Conservation (phyloP, 495 filamentous ascomycete species). For the Penicillium diatomitis region DNA sequence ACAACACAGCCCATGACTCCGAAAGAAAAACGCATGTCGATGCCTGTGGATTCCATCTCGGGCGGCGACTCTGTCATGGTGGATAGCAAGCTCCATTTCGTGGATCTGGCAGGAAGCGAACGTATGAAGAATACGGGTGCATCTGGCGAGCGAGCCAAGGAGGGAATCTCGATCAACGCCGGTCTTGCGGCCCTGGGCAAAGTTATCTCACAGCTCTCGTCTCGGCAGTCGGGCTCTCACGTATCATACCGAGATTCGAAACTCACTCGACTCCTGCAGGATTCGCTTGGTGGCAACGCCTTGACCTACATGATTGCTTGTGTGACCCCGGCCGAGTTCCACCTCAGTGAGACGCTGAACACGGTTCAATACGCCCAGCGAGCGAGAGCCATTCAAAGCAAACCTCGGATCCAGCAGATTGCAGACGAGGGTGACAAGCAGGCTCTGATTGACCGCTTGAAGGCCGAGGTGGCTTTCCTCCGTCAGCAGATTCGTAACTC, state of each 20-base stretch:
- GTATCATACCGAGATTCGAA: conserved; percentile 97
- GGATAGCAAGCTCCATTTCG: conserved; percentile 98
- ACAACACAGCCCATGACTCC: conserved; percentile 41
- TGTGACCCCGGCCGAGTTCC: conserved; percentile 93
- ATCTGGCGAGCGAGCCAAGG: conserved; percentile 87
- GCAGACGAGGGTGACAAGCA: conserved; percentile 91
- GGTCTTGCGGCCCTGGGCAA: conserved; percentile 93
- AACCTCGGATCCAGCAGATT: conserved; percentile 87
- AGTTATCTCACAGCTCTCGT: conserved; percentile 96
- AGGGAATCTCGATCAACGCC: conserved; percentile 98
- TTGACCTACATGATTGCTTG: conserved; percentile 99
- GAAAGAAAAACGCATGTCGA: conserved; percentile 79
- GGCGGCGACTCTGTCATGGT: conserved; percentile 68
- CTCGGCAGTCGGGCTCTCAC: conserved; percentile 76
- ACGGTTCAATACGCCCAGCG: conserved; percentile 95
- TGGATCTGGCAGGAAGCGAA: conserved; percentile 96
- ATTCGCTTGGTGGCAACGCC: conserved; percentile 95
- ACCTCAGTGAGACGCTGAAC: conserved; percentile 95
- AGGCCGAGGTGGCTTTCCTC: conserved; percentile 88
- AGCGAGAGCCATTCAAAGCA: conserved; percentile 93
- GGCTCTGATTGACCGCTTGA: conserved; percentile 85
- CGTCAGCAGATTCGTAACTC: conserved; percentile 79
- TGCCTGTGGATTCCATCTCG: conserved; percentile 74
- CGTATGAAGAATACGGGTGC: conserved; percentile 95
- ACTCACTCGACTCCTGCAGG: conserved; percentile 90